A percentile compares a stretch with the other conserved stretches of the same genome.
phyloP scores from a whole-genome alignment of 2,329 filamentous ascomycete species.

The Nothophoma quercina region DNA sequence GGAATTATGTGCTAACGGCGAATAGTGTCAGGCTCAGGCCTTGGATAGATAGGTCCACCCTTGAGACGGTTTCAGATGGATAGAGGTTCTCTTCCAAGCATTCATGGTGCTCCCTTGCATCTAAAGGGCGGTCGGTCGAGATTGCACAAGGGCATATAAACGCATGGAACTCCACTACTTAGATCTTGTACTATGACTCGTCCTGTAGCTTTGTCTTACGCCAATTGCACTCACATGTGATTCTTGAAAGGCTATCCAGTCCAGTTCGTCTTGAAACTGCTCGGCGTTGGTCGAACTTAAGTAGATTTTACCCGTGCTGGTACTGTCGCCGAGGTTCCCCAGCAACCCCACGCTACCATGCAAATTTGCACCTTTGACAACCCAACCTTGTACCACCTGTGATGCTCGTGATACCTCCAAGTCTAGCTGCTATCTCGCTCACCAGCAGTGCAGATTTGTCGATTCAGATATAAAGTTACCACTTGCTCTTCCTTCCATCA shows the following conservation, averaged over 20 bases:
- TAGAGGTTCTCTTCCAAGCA: background rate
- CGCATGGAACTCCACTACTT: background rate
- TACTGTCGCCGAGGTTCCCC: constrained; percentile 1
- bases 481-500: background rate
- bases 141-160: background rate
- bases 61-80: background rate
- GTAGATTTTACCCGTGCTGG: background rate
- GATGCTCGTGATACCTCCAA: background rate
- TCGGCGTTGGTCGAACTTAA: too few relatives aligned
- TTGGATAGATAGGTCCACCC: constrained; percentile 36
- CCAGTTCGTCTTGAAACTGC: too few relatives aligned
- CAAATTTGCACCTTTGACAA: background rate
- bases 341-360: background rate
- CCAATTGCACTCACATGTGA: too few relatives aligned
- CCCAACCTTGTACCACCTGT: background rate
- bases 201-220: too few relatives aligned
- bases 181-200: background rate
- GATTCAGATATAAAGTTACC: background rate
- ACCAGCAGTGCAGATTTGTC: background rate
- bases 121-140: too few relatives aligned
- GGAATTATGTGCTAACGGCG: background rate
- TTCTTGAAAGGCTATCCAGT: too few relatives aligned
- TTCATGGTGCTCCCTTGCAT: too few relatives aligned
- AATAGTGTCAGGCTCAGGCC: constrained; percentile 47
- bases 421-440: too few relatives aligned